These are phyloP conservation scores for Epichloe elymi DNA, from an alignment of 2,329 filamentous ascomycete genomes.

Conservation along the genomic window DNA sequence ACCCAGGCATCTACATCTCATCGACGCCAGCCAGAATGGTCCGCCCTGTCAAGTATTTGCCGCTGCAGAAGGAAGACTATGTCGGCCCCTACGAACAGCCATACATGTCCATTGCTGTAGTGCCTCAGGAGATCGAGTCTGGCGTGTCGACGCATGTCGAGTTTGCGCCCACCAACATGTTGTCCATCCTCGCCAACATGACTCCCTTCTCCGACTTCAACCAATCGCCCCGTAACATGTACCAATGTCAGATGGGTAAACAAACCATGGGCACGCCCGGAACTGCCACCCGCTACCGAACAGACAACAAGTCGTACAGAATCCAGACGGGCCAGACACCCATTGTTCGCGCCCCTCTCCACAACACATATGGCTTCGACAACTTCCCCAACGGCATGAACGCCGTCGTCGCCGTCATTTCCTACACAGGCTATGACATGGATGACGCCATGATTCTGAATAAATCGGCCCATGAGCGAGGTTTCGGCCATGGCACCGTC, in stretches of 20 bases:
- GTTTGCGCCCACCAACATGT: conserved; percentile 86
- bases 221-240: conserved; percentile 98
- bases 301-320: conserved; percentile 94
- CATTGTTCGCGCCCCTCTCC: conserved; percentile 77
- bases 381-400: conserved; percentile 98
- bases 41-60: conserved; percentile 81
- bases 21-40: conserved; percentile 78
- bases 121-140: conserved; percentile 76
- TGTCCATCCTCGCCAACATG: conserved; percentile 96
- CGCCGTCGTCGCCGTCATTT: conserved; percentile 91
- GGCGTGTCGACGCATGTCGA: conserved; percentile 89
- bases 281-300: conserved; percentile 70
- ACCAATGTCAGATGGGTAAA: conserved; percentile 98
- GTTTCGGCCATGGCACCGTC: conserved; percentile 89
- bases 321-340: conserved; percentile 94
- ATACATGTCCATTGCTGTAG: conserved; percentile 93
- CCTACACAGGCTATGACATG: conserved; percentile 99
- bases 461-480: conserved; percentile 90
- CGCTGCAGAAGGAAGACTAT: conserved; percentile 72
- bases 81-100: conserved; percentile 93
- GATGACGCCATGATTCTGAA: conserved; percentile 99
- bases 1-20: conserved; percentile 90
- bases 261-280: conserved; percentile 97
- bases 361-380: conserved; percentile 93
- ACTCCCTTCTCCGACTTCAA: conserved; percentile 98